Conservation (phyloP, 176 grass and related monocot genomes). For the Cenchrus americanus region DNA sequence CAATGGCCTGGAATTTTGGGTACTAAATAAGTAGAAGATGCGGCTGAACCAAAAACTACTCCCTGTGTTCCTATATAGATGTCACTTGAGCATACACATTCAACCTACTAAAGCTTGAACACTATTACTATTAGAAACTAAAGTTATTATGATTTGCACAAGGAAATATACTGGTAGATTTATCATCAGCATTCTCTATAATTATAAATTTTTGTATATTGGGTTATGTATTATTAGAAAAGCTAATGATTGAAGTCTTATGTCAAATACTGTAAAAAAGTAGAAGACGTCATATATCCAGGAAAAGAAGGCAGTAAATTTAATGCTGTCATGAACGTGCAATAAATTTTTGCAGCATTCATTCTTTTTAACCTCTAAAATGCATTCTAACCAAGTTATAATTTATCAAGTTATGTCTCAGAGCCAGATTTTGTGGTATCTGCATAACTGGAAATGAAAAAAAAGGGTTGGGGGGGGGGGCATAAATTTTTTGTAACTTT, state of each 20-base stretch:
- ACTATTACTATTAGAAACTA: not conserved
- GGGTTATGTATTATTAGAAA: not conserved
- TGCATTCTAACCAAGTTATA: not conserved
- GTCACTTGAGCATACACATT: not conserved
- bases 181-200: not conserved
- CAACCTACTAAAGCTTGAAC: not conserved
- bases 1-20: not conserved
- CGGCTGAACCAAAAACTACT: not conserved
- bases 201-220: not conserved
- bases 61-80: not conserved
- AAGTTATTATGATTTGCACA: not conserved
- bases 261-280: not conserved
- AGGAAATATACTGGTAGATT: not conserved
- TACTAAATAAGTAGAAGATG: not conserved
- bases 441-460: not conserved
- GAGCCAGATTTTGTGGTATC: not conserved
- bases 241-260: not conserved
- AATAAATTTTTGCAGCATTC: slow-evolving; percentile 1
- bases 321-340: slow-evolving; percentile 5
- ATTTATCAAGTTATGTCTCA: not conserved
- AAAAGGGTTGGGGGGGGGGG: not conserved
- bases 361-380: not conserved
- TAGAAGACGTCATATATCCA: not conserved
- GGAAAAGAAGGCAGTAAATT: not conserved
- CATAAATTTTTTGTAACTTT: not conserved